Conservation (phyloP, 805 yeast species). For the Metschnikowia hibisci region DNA sequence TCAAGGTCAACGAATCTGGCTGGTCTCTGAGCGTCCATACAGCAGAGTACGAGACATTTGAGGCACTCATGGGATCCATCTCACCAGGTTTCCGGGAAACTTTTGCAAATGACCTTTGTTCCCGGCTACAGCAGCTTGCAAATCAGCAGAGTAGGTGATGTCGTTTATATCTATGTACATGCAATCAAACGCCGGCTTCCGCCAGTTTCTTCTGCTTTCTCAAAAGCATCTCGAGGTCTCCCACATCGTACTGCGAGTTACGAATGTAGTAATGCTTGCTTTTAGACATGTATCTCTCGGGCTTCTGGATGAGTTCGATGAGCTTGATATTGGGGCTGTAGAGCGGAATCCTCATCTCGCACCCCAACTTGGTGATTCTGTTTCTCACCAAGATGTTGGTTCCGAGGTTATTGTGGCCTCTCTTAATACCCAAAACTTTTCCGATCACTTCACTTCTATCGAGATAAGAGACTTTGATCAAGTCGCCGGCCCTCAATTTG, state of each 20-base stretch:
- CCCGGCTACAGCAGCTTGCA: slow-evolving; percentile 10
- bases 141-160: background rate
- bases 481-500: slow-evolving; percentile 73
- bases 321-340: slow-evolving; percentile 75
- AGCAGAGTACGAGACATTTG: slow-evolving; percentile 14
- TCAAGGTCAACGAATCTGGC: slow-evolving; percentile 11
- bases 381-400: slow-evolving; percentile 80
- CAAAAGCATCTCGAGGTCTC: slow-evolving; percentile 52
- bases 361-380: slow-evolving; percentile 77
- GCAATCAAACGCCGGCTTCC: slow-evolving; percentile 1
- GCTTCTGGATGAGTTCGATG: slow-evolving; percentile 75
- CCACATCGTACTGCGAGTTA: slow-evolving; percentile 63
- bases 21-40: slow-evolving; percentile 10
- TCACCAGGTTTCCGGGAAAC: slow-evolving; percentile 14
- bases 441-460: slow-evolving; percentile 72
- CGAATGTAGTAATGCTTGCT: slow-evolving; percentile 89
- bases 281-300: slow-evolving; percentile 66
- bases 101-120: slow-evolving; percentile 13
- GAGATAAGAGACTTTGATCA: slow-evolving; percentile 68
- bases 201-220: slow-evolving; percentile 15
- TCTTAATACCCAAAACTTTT: slow-evolving; percentile 70
- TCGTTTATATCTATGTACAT: slow-evolving; percentile 1
- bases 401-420: slow-evolving; percentile 56
- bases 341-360: slow-evolving; percentile 76
- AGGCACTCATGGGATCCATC: slow-evolving; percentile 14